phyloP scores from a whole-genome alignment of 495 filamentous ascomycete species.

The Pseudevernia furfuracea region DNA sequence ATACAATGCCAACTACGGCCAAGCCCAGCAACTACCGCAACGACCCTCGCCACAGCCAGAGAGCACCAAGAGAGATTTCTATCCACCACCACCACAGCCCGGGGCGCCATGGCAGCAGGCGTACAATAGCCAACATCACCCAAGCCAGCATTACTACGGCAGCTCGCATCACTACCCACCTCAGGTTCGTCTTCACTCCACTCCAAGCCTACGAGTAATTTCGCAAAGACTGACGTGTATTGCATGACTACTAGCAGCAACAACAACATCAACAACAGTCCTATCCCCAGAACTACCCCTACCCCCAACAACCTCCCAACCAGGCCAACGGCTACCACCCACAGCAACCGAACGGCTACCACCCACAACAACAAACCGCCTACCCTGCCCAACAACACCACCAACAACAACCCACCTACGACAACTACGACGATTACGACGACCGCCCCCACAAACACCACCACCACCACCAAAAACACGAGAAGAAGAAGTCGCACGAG shows the following conservation, averaged over 20 bases:
- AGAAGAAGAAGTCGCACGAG: conserved; percentile 7
- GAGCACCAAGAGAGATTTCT: conserved; percentile 8
- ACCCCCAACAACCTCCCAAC: conserved; percentile 1
- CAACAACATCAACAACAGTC: conserved; percentile 11
- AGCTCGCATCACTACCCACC: conserved; percentile 11
- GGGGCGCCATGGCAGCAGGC: conserved; percentile 19
- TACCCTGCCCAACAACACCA: conserved; percentile 8
- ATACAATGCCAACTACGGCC: conserved; percentile 16
- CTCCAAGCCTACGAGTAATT: background rate
- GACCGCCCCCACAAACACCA: conserved; percentile 1
- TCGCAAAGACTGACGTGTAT: background rate
- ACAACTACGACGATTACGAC: background rate
- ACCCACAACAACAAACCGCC: conserved; percentile 13
- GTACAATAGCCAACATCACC: conserved; percentile 21
- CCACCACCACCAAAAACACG: conserved; percentile 7
- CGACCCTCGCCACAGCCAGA: conserved; percentile 16
- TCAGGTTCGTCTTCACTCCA: conserved; percentile 10
- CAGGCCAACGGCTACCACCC: conserved; percentile 7
- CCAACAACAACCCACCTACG: conserved; percentile 2
- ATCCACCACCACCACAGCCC: conserved; percentile 10
- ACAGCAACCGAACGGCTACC: conserved; percentile 6
- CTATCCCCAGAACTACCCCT: conserved; percentile 5
- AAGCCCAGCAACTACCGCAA: conserved; percentile 16
- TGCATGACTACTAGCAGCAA: background rate
- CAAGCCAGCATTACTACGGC: conserved; percentile 20